A percentile compares a stretch with the other conserved stretches of the same genome.
Conservation (phyloP, 768 basidiomycete genomes). For the Kwoniella bestiolae region DNA sequence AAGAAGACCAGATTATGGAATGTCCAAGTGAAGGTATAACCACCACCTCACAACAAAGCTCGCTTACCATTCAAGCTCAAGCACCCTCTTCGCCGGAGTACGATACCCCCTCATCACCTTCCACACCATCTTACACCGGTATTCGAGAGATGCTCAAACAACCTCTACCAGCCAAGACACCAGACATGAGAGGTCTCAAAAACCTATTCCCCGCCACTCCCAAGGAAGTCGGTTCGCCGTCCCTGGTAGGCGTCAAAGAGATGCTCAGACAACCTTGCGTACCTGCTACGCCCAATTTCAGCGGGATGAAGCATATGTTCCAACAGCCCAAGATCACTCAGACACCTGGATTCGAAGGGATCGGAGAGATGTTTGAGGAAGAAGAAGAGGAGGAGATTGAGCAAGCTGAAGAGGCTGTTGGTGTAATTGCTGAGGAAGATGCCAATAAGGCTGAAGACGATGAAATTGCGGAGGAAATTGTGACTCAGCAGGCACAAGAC, state of each 20-base stretch:
- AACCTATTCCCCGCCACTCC: slow-evolving; percentile 33
- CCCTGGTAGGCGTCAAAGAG: slow-evolving; percentile 33
- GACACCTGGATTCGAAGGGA: slow-evolving; percentile 35
- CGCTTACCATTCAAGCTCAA: neutral
- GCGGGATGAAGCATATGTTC: slow-evolving; percentile 34
- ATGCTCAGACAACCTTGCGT: slow-evolving; percentile 25
- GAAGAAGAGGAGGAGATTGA: slow-evolving; percentile 16
- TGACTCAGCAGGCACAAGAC: no score
- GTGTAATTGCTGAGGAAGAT: slow-evolving; percentile 4
- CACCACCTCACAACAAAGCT: neutral
- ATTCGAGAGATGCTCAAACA: slow-evolving; percentile 26
- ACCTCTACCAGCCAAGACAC: slow-evolving; percentile 35
- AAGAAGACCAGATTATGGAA: slow-evolving; percentile 1
- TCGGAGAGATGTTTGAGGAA: slow-evolving; percentile 32
- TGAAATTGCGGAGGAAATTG: slow-evolving; percentile 8
- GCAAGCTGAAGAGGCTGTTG: slow-evolving; percentile 5
- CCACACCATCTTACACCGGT: slow-evolving; percentile 33
- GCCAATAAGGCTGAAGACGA: neutral
- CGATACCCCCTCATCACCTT: slow-evolving; percentile 18
- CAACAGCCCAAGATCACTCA: slow-evolving; percentile 12
- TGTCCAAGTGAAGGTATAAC: neutral
- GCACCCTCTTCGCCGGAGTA: slow-evolving; percentile 4
- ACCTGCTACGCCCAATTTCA: slow-evolving; percentile 42
- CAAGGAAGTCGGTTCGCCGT: slow-evolving; percentile 25
- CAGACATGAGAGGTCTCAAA: slow-evolving; percentile 37